Conservation (phyloP, 192 early-diverging fungal species). For the Phlyctochytrium bullatum region DNA sequence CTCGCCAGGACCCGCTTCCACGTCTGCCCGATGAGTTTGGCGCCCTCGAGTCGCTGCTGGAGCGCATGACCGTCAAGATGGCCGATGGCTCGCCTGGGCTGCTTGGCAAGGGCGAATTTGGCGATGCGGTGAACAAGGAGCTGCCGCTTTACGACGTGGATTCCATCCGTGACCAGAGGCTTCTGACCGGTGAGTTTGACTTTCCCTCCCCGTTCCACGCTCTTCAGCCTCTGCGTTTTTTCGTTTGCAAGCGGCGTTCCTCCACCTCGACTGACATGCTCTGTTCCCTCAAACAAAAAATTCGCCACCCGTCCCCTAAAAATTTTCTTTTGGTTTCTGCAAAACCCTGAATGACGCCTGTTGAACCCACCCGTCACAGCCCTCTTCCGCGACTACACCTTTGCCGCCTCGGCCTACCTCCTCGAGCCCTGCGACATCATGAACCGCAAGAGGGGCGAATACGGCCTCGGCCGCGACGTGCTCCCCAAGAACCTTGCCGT, state of each 20-base stretch:
- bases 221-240: not conserved
- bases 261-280: not conserved
- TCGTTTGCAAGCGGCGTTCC: not conserved
- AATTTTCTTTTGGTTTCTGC: conserved; percentile 3
- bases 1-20: conserved; percentile 63
- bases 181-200: conserved; percentile 49
- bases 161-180: conserved; percentile 64
- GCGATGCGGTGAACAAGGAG: conserved; percentile 68
- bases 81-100: conserved; percentile 70
- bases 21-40: conserved; percentile 69
- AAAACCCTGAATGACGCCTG: no score
- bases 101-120: conserved; percentile 75
- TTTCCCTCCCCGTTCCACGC: not conserved
- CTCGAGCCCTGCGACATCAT: conserved; percentile 86
- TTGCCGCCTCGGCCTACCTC: conserved; percentile 82
- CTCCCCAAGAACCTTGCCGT: conserved; percentile 77
- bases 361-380: conserved; percentile 46
- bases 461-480: conserved; percentile 74
- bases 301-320: conserved; percentile 23
- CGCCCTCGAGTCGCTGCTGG: conserved; percentile 65
- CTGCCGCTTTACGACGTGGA: conserved; percentile 73
- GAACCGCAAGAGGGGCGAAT: conserved; percentile 65
- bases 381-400: conserved; percentile 85
- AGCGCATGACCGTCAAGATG: conserved; percentile 73
- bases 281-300: conserved; percentile 17